Conservation (phyloP, 2,329 filamentous ascomycete species). For the Eutypella sp. region DNA sequence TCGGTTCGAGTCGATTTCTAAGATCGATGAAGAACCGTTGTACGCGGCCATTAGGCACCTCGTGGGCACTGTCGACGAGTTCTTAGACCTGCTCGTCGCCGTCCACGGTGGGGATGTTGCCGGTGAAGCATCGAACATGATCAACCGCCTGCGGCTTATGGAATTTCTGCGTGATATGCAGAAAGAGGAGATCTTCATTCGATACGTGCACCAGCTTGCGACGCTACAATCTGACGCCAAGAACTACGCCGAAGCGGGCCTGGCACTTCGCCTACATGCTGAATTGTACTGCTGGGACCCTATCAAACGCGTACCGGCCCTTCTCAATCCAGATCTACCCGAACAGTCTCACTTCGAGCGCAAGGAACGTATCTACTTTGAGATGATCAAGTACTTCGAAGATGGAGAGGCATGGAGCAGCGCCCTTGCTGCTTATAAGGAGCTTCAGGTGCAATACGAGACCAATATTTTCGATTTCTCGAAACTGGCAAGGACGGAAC, state of each 20-base stretch:
- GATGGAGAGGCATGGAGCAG: slow-evolving; percentile 92
- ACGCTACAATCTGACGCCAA: slow-evolving; percentile 68
- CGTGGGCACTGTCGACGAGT: slow-evolving; percentile 80
- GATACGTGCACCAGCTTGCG: slow-evolving; percentile 90
- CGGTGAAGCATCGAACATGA: slow-evolving; percentile 74
- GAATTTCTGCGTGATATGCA: slow-evolving; percentile 96
- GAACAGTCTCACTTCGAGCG: slow-evolving; percentile 85
- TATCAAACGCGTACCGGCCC: slow-evolving; percentile 55
- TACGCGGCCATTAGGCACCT: slow-evolving; percentile 73
- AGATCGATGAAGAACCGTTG: slow-evolving; percentile 64
- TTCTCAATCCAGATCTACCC: slow-evolving; percentile 72
- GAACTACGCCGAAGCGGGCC: slow-evolving; percentile 81
- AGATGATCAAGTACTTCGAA: slow-evolving; percentile 92
- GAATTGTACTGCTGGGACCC: slow-evolving; percentile 92
- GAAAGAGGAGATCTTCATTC: slow-evolving; percentile 93
- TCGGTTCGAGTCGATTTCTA: slow-evolving; percentile 68
- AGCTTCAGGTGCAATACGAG: slow-evolving; percentile 89
- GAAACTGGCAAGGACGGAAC: slow-evolving; percentile 82
- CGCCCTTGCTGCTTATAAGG: slow-evolving; percentile 81
- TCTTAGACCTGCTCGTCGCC: slow-evolving; percentile 84
- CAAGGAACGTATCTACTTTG: slow-evolving; percentile 86
- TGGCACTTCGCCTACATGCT: slow-evolving; percentile 84
- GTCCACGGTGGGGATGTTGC: slow-evolving; percentile 73
- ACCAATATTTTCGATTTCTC: slow-evolving; percentile 83
- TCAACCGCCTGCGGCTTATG: slow-evolving; percentile 88